These are phyloP conservation scores for Tulasnella sp. DNA, from an alignment of 768 basidiomycete genomes.

Conservation along the genomic window DNA sequence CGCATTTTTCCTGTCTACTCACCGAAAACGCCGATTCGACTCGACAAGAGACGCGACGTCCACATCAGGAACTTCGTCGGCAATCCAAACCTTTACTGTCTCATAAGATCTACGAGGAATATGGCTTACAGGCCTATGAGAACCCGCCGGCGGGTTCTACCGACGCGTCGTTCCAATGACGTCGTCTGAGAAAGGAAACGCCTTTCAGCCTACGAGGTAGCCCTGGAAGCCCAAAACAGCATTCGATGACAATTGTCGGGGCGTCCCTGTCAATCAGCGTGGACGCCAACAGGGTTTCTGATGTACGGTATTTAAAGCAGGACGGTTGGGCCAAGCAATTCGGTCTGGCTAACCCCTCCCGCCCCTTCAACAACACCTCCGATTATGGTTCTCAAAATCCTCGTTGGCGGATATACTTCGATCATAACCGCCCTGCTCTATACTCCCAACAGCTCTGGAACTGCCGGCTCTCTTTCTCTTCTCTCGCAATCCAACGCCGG, in stretches of 20 bases:
- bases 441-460: constrained; percentile 12
- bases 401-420: constrained; percentile 15
- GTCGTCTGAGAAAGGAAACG: constrained; percentile 9
- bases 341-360: background rate
- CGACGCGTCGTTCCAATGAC: background rate
- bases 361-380: background rate
- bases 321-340: background rate
- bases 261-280: background rate
- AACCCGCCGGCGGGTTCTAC: background rate
- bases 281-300: background rate
- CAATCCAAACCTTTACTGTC: background rate
- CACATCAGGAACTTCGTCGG: background rate
- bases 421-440: constrained; percentile 22
- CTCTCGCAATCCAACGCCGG: constrained; percentile 22
- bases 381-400: constrained; percentile 18
- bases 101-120: background rate
- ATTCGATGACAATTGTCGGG: background rate
- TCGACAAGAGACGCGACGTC: background rate
- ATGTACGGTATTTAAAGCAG: background rate
- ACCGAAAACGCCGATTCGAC: background rate
- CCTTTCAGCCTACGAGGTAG: background rate
- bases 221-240: constrained; percentile 3
- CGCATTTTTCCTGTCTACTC: background rate
- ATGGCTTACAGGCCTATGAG: background rate
- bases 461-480: constrained; percentile 13